Evolutionary conservation across 441 rosid genomes (phyloP), one percentile per base, ranked within the genome.

Genomic region (Gossypium davidsonii): DNA sequence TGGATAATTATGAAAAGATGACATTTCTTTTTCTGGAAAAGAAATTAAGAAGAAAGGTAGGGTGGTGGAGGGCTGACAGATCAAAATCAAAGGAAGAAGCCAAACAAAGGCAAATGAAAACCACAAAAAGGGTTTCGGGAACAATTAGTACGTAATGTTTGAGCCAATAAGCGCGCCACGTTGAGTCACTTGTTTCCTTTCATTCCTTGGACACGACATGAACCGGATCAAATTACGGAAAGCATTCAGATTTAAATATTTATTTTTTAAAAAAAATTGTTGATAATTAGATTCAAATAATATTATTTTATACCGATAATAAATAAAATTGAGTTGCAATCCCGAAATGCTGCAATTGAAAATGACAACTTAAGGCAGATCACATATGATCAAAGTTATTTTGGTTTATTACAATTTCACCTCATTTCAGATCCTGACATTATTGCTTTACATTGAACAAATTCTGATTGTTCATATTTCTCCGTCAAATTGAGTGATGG

Each of bases 141-240:
- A 28, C 63, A 58, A 26, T 12, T 4, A 58, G 34, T 12, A 25
- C 20, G 55, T 51, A 51, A 20, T 14, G 39, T 58, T 58, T 11
- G 17, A 25, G 39, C 18, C 39, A 12, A 58, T 26, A 25, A 26
- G 34, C 56, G 44, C 34, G 80, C 85, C 85, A 84, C 87, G 87
- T 78, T 31, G 67, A 12, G 49, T 3, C 23, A n/a, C 42, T 67
- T 3, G 20, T 46, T 44, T 25, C 75, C 77, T 52, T 46, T 48
- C 60, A 11, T 64, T 55, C 28, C 14, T 8, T 7, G 23, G 26
- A 3, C 25, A 2, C 2, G 3, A 0, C 28, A 3, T 1, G 23
- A 20, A 17, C 9, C 8, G 11, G 57, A 17, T 52, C 23, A 52
- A 52, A 52, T 17, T 52, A 52, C 17, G 23, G 20, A 52, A 52